Conservation (phyloP, 2,329 filamentous ascomycete genomes). For the Fusarium albidum region DNA sequence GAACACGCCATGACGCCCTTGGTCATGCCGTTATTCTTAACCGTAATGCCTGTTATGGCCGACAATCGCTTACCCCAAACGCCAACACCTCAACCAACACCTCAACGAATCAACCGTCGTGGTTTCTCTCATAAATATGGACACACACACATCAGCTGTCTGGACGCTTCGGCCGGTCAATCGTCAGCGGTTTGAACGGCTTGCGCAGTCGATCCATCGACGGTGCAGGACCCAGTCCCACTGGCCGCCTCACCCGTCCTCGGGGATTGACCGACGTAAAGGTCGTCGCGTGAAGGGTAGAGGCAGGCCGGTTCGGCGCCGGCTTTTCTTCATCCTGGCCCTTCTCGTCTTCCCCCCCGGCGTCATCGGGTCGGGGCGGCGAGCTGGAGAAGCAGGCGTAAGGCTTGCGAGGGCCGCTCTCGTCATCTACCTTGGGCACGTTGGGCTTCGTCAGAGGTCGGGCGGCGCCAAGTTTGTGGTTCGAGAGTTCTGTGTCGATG, state of each 20-base stretch:
- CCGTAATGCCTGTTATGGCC: conserved; percentile 21
- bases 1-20: conserved; percentile 2
- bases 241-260: conserved; percentile 53
- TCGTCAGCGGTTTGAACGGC: conserved; percentile 66
- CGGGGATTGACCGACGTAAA: conserved; percentile 50
- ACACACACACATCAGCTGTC: conserved; percentile 16
- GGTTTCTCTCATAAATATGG: conserved; percentile 9
- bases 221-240: conserved; percentile 54
- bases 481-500: conserved; percentile 43
- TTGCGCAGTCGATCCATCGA: conserved; percentile 60
- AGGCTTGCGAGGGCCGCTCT: conserved; percentile 45
- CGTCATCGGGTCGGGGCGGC: conserved; percentile 48
- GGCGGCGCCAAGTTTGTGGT: conserved; percentile 53
- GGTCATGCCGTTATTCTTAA: conserved; percentile 36
- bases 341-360: conserved; percentile 34
- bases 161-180: conserved; percentile 51
- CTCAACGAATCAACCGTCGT: conserved; percentile 4
- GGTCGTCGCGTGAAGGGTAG: conserved; percentile 62
- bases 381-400: conserved; percentile 70
- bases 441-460: conserved; percentile 48
- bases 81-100: conserved; percentile 14
- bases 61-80: conserved; percentile 6
- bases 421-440: conserved; percentile 35
- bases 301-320: conserved; percentile 44
- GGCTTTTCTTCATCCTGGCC: conserved; percentile 34